Evolutionary conservation across 2,329 filamentous ascomycete genomes (phyloP).

Genomic region (Aspergillus phoenicis): DNA sequence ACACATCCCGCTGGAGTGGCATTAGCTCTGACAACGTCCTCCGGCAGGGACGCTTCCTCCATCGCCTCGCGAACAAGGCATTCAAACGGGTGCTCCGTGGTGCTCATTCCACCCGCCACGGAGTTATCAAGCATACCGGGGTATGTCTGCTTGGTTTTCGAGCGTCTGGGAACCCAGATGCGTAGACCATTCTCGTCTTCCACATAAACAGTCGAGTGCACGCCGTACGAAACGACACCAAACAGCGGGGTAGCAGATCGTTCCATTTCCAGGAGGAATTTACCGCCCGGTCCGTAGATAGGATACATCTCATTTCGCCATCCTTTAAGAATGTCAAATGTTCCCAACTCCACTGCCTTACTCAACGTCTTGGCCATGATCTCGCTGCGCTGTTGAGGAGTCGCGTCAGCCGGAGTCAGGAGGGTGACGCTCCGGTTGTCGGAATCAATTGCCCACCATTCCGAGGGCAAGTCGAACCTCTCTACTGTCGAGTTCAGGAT

Average conservation of each 20-base stretch:
- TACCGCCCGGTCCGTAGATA: slow-evolving; percentile 64
- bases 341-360: slow-evolving; percentile 69
- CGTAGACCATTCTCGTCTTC: slow-evolving; percentile 61
- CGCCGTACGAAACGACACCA: slow-evolving; percentile 75
- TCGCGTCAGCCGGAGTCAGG: slow-evolving; percentile 55
- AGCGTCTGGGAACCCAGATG: slow-evolving; percentile 81
- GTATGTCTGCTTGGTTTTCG: slow-evolving; percentile 80
- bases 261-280: slow-evolving; percentile 72
- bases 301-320: slow-evolving; percentile 84
- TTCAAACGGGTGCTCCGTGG: slow-evolving; percentile 77
- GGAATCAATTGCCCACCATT: slow-evolving; percentile 63
- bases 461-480: slow-evolving; percentile 53
- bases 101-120: slow-evolving; percentile 82
- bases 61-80: slow-evolving; percentile 81
- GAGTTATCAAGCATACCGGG: slow-evolving; percentile 93
- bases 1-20: slow-evolving; percentile 68
- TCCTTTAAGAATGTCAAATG: slow-evolving; percentile 73
- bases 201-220: slow-evolving; percentile 78
- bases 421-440: slow-evolving; percentile 65
- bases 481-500: slow-evolving; percentile 53
- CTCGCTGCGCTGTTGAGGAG: slow-evolving; percentile 64
- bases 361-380: slow-evolving; percentile 60
- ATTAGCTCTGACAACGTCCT: slow-evolving; percentile 64
- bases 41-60: slow-evolving; percentile 84
- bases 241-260: slow-evolving; percentile 73